phyloP scores from a whole-genome alignment of 768 basidiomycete genomes.

The Boletus edulis region DNA sequence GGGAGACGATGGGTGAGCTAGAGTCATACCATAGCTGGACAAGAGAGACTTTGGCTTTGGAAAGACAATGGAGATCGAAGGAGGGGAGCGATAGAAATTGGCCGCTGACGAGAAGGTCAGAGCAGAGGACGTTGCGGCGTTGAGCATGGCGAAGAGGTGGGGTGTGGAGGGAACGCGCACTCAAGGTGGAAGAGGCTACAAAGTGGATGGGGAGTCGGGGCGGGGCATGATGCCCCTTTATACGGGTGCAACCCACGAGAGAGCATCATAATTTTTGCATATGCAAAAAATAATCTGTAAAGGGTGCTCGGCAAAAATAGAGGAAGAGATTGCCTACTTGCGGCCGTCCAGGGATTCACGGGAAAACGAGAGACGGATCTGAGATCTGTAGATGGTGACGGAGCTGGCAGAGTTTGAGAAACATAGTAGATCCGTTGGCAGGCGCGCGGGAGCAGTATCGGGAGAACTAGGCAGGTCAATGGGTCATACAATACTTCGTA shows the following conservation, averaged over 20 bases:
- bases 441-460: constrained; percentile 18
- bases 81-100: constrained; percentile 33
- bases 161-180: not conserved
- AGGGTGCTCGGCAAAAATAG: constrained; percentile 29
- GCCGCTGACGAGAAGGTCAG: constrained; percentile 30
- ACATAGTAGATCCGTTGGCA: constrained; percentile 29
- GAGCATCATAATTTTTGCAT: constrained; percentile 18
- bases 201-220: constrained; percentile 11
- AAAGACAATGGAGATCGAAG: constrained; percentile 29
- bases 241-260: constrained; percentile 28
- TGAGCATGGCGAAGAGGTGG: constrained; percentile 24
- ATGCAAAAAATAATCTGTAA: constrained; percentile 28
- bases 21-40: constrained; percentile 24
- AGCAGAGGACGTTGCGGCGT: constrained; percentile 30
- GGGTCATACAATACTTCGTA: not conserved
- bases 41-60: constrained; percentile 31
- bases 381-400: constrained; percentile 29
- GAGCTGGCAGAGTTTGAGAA: constrained; percentile 28
- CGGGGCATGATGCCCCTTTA: constrained; percentile 27
- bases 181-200: constrained; percentile 3
- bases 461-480: constrained; percentile 21
- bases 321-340: constrained; percentile 33
- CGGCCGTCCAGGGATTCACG: constrained; percentile 34
- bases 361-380: constrained; percentile 30
- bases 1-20: not conserved